Base-by-base conservation (phyloP, 2,329 filamentous ascomycete genomes). In the Periglandula ipomoeae region DNA sequence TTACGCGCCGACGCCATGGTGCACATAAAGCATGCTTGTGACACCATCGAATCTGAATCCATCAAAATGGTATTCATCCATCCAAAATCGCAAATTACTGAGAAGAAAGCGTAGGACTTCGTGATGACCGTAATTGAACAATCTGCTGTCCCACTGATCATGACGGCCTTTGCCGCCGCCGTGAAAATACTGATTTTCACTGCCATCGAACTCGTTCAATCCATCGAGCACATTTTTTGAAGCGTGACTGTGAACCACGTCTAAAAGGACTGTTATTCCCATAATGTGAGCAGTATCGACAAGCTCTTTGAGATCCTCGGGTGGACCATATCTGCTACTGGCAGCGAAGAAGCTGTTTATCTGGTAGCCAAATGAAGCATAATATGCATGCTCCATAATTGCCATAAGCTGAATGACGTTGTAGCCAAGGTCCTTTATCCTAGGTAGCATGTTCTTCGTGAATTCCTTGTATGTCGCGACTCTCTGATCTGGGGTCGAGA, bases 351-450 rank as follows among this genome's bases (percentile, higher is more conserved):
- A 98, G 68, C 87, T 96, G 73, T 97, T 98, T 70, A 98, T 82
- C 68, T 98, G 93, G 67, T 98, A 98, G 42, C 93, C 93, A 60
- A 98, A 98, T 62, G 91, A 97, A 60, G 93, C 93, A 65, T 98
- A 98, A 75, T 98, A 98, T 44, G 93, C 93, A 69, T 98, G 93
- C 65, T 98, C 93, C 91, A 98, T 98, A 62, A 98, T 78, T 41
- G 93, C 93, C 93, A 98, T 98, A 55, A 98, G 76, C 65, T 98
- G 93, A 57, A 98, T 97, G 48, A 90, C 87, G 64, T 98, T 97
- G 74, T 98, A 98, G 37, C 91, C 93, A 39, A 97, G 74, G 55
- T 82, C 73, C 62, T 90, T 85, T 70, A 98, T 97, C 50, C 91
- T 81, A 15, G 91, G 90, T 7, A 98, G 78, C 77, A 95, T 89